Conservation (phyloP, 1,284 basidiomycete genomes). For the Tetrapyrgos nigripes region DNA sequence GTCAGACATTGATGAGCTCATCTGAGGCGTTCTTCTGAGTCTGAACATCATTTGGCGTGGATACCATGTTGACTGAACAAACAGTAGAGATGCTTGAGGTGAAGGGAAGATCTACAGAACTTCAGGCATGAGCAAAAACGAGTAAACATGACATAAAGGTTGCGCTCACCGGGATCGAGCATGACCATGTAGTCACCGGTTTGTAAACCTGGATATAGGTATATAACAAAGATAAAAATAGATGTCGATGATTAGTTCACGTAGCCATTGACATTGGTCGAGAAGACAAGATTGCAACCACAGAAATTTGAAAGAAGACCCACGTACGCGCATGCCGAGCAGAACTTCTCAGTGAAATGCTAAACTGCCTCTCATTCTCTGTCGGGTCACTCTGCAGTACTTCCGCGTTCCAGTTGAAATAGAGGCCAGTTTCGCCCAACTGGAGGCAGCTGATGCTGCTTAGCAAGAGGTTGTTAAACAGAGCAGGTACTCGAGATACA, state of each 20-base stretch:
- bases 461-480: conserved; percentile 42
- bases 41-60: not conserved
- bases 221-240: too few relatives aligned
- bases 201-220: not conserved
- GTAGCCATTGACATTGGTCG: too few relatives aligned
- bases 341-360: not conserved
- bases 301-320: not conserved
- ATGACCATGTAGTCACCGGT: conserved; percentile 8
- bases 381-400: not conserved
- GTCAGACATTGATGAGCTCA: too few relatives aligned
- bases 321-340: not conserved
- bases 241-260: too few relatives aligned
- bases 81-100: not conserved
- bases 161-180: conserved; percentile 1
- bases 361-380: not conserved
- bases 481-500: conserved; percentile 42
- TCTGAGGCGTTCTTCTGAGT: too few relatives aligned
- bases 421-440: conserved; percentile 58
- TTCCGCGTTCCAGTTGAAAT: conserved; percentile 52
- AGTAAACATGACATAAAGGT: not conserved
- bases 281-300: too few relatives aligned
- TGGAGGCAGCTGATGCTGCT: conserved; percentile 58
- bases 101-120: conserved; percentile 3
- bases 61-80: conserved; percentile 5
- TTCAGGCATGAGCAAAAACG: not conserved